Evolutionary conservation across 1,139 yeast genomes (phyloP).

Genomic region (Keqinozyma sinolaborantium): DNA sequence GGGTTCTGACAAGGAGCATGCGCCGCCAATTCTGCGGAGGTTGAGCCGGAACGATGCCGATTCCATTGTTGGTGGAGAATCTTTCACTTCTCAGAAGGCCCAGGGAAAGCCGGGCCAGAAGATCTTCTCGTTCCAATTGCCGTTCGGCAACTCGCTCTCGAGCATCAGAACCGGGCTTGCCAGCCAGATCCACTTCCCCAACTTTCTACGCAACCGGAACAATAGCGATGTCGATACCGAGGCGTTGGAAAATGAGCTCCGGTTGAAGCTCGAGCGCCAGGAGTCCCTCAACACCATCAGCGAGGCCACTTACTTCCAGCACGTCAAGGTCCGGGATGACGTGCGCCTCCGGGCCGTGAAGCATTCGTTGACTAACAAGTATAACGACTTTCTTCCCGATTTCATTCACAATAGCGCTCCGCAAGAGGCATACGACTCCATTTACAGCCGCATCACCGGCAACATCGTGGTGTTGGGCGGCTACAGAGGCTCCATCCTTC

Average conservation of each 20-base stretch:
- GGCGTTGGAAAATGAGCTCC: conserved; percentile 24
- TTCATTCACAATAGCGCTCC: conserved; percentile 15
- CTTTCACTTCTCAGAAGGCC: conserved; percentile 8
- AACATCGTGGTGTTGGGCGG: conserved; percentile 83
- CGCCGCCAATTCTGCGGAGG: conserved; percentile 5
- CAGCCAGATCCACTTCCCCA: conserved; percentile 20
- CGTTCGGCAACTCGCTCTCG: conserved; percentile 30
- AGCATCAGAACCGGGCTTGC: conserved; percentile 19
- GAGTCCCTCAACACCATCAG: conserved; percentile 59
- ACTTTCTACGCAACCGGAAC: conserved; percentile 14
- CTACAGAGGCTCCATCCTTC: conserved; percentile 76
- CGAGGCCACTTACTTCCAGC: conserved; percentile 57
- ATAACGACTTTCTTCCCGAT: conserved; percentile 35
- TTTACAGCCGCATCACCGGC: conserved; percentile 55
- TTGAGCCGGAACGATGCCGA: conserved; percentile 31
- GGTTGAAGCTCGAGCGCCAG: conserved; percentile 49
- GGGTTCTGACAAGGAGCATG: background rate
- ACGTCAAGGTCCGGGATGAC: conserved; percentile 59
- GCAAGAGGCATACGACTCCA: conserved; percentile 26
- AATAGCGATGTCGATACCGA: conserved; percentile 16
- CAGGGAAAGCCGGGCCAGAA: conserved; percentile 16
- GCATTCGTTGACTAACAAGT: conserved; percentile 54
- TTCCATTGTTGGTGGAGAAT: conserved; percentile 40
- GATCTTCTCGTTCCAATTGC: conserved; percentile 41
- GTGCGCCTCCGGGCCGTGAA: conserved; percentile 67